A percentile compares a stretch with the other conserved stretches of the same genome.
Evolutionary conservation across 345 rosid species (phyloP).

Genomic region (Citrus trifoliata): DNA sequence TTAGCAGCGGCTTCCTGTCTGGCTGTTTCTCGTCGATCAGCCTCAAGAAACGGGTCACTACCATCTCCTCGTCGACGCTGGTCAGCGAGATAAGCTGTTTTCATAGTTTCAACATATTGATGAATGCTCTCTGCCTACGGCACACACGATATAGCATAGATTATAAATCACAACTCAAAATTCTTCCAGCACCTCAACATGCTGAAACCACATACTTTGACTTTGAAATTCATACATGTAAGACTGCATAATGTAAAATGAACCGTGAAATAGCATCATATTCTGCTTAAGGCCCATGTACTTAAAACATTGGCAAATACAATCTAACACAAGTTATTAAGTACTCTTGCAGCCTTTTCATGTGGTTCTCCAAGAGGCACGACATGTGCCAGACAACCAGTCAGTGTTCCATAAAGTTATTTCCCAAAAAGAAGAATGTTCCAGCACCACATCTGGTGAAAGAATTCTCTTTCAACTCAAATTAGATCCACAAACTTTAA

Average conservation of each 20-base stretch:
- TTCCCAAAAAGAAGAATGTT: neutral
- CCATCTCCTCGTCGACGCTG: constrained; percentile 81
- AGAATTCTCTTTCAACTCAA: constrained; percentile 2
- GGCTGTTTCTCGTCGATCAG: constrained; percentile 95
- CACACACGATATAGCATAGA: constrained; percentile 2
- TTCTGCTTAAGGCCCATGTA: neutral
- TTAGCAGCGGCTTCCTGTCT: constrained; percentile 95
- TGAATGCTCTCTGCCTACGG: constrained; percentile 85
- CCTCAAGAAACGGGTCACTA: constrained; percentile 90
- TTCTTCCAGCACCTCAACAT: neutral
- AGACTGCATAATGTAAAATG: neutral
- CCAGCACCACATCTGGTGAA: neutral
- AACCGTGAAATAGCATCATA: neutral
- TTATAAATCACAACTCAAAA: neutral
- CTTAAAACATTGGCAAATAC: neutral
- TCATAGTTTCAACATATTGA: constrained; percentile 89
- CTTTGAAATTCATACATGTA: neutral
- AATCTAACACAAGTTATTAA: neutral
- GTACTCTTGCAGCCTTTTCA: neutral
- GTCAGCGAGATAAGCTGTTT: constrained; percentile 79
- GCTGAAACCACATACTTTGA: neutral
- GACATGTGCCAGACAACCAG: no score
- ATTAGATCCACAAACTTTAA: neutral
- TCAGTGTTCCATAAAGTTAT: neutral
- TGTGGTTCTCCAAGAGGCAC: neutral